Conservation (phyloP, 495 filamentous ascomycete genomes). For the Podospora australis region DNA sequence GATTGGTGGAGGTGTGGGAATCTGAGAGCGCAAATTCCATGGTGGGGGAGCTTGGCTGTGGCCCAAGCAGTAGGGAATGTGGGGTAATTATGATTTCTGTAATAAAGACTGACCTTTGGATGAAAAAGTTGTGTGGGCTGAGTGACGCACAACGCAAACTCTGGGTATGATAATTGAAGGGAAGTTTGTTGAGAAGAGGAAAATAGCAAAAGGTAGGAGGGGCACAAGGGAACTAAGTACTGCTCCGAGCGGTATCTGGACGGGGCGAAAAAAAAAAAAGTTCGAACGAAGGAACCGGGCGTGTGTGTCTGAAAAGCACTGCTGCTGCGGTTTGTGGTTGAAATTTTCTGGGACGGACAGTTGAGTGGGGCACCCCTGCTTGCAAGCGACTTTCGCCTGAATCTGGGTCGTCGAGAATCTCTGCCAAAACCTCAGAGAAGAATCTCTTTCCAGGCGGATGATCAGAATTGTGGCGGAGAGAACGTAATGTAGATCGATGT, state of each 20-base stretch:
- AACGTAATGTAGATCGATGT: no score
- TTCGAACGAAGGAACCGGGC: slow-evolving; percentile 10
- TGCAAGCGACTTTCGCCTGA: slow-evolving; percentile 16
- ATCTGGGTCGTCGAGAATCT: slow-evolving; percentile 6
- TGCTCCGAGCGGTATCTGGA: slow-evolving; percentile 2
- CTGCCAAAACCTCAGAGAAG: no score
- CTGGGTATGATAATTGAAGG: slow-evolving; percentile 1
- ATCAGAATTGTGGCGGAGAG: no score
- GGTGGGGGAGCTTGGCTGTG: slow-evolving; percentile 19
- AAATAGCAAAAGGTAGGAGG: slow-evolving; percentile 9
- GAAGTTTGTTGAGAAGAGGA: slow-evolving; percentile 9
- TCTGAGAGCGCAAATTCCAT: slow-evolving; percentile 14
- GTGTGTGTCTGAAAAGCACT: slow-evolving; percentile 19
- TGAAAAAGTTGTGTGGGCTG: slow-evolving; percentile 1
- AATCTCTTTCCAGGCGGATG: no score
- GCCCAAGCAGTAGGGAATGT: slow-evolving; percentile 7
- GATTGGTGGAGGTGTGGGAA: slow-evolving; percentile 10
- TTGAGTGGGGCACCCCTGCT: slow-evolving; percentile 27
- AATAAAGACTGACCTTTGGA: slow-evolving; percentile 3
- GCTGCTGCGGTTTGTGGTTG: slow-evolving; percentile 23
- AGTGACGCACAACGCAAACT: slow-evolving; percentile 9
- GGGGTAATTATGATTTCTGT: slow-evolving; percentile 21
- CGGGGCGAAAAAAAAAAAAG: slow-evolving; percentile 4
- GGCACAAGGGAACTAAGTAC: slow-evolving; percentile 15
- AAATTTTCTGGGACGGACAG: slow-evolving; percentile 26